Evolutionary conservation across 1,284 basidiomycete genomes (phyloP).

Genomic region (Takashimella tepidaria): DNA sequence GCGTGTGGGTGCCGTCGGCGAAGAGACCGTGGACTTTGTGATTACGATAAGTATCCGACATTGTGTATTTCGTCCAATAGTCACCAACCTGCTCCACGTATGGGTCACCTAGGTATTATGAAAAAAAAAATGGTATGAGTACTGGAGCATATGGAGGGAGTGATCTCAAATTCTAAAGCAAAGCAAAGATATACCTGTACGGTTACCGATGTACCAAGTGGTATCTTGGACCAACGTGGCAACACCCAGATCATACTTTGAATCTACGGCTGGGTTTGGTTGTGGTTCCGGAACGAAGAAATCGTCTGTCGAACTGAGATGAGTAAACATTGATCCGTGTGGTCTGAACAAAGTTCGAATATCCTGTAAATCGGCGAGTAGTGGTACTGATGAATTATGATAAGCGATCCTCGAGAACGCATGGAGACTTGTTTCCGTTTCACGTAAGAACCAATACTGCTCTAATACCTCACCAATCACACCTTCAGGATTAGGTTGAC

Average conservation of each 20-base stretch:
- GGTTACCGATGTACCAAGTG: slow-evolving; percentile 32
- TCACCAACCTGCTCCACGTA: slow-evolving; percentile 22
- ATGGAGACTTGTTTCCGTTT: slow-evolving; percentile 32
- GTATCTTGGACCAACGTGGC: slow-evolving; percentile 33
- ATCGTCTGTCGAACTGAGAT: slow-evolving; percentile 22
- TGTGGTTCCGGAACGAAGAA: slow-evolving; percentile 22
- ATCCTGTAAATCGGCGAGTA: slow-evolving; percentile 24
- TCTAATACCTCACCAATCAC: slow-evolving; percentile 22
- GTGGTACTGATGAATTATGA: slow-evolving; percentile 13
- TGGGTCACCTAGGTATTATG: slow-evolving; percentile 12
- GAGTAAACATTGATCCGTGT: slow-evolving; percentile 24
- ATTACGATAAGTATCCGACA: slow-evolving; percentile 23
- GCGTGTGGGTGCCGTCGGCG: slow-evolving; percentile 26
- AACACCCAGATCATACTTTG: slow-evolving; percentile 6
- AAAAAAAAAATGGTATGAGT: no score
- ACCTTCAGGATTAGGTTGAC: slow-evolving; percentile 6
- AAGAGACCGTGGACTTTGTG: slow-evolving; percentile 33
- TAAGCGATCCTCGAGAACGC: slow-evolving; percentile 25
- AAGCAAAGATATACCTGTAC: slow-evolving; percentile 3
- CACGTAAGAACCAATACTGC: slow-evolving; percentile 36
- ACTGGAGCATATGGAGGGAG: not conserved
- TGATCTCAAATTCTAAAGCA: no score
- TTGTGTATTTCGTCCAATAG: slow-evolving; percentile 38
- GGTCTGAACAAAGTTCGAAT: slow-evolving; percentile 22
- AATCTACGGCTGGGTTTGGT: slow-evolving; percentile 19